Base-by-base conservation (phyloP, 2,329 filamentous ascomycete species). In the Orbilia quercus region DNA sequence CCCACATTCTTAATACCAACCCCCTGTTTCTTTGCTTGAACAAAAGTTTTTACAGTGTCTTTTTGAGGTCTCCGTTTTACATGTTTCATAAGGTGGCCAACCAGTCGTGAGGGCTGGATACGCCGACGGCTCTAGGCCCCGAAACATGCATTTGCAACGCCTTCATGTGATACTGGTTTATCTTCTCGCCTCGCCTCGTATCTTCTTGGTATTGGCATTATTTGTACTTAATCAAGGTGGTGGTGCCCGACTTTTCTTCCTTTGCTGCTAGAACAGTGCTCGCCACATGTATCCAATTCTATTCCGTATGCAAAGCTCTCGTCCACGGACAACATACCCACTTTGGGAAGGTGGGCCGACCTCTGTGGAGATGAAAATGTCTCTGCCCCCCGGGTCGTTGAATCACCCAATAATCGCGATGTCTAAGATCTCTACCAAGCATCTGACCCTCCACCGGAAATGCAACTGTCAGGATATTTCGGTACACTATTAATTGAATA, bases 271-370 rank as follows among this genome's bases (percentile, higher is more conserved):
- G 16, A 38, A 40, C 34, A 9, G 9, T 14, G 31, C n/a, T 59
- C 36, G 48, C 62, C 62, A 50, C 53, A 57, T 7, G 23, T 44
- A 23, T 47, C 25, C 23, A 36, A 48, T 57, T 38, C n/a, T 66
- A 28, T 38, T 50, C 55, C n/a, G n/a, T n/a, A n/a, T n/a, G n/a
- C n/a, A 7, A 18, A 58, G 28, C 4, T 9, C 47, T 53, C n/a
- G 44, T 28, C 11, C 38, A 40, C 67, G 67, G 67, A 59, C 59
- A 53, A 65, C 38, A 59, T 64, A 40, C 59, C 67, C 22, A 12
- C 34, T 65, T 72, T 38, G 44, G 67, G 47, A 72, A 72, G 42
- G 47, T 65, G 53, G 16, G 23, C 66, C 67, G 51, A 16, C 28
- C 22, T 50, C 20, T 34, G 11, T 16, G 11, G 18, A 31, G 58